A percentile compares a stretch with the other conserved stretches of the same genome.
These are phyloP conservation scores for Mycena maculata DNA, from an alignment of 768 basidiomycete genomes.

Conservation along the genomic window DNA sequence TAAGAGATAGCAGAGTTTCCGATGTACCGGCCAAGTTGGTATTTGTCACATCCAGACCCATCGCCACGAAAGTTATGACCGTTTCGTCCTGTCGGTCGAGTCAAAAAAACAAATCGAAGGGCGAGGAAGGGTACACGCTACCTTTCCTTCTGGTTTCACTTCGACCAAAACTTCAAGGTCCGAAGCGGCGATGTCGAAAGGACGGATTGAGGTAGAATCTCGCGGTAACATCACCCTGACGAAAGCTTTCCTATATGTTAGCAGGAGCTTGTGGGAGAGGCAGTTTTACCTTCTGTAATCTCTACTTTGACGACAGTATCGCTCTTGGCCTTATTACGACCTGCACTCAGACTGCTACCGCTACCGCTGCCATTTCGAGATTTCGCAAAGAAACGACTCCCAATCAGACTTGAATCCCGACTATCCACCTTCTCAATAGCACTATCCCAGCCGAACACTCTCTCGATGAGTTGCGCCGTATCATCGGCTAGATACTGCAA, in stretches of 20 bases:
- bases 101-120: conserved; percentile 5
- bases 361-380: conserved; percentile 60
- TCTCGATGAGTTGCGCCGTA: conserved; percentile 75
- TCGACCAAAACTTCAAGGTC: conserved; percentile 75
- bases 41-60: conserved; percentile 71
- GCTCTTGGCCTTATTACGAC: conserved; percentile 39
- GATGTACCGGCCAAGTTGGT: conserved; percentile 48
- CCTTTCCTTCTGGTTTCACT: conserved; percentile 78
- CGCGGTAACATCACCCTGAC: conserved; percentile 40
- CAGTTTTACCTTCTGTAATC: conserved; percentile 55
- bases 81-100: conserved; percentile 76
- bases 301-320: conserved; percentile 64
- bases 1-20: conserved; percentile 63
- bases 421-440: conserved; percentile 52
- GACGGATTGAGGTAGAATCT: conserved; percentile 42
- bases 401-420: conserved; percentile 75
- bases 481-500: conserved; percentile 94
- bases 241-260: conserved; percentile 33
- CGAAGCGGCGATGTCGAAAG: conserved; percentile 69
- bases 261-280: not conserved
- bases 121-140: conserved; percentile 43
- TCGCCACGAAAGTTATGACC: conserved; percentile 68
- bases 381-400: conserved; percentile 80
- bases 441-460: conserved; percentile 43
- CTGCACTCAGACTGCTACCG: conserved; percentile 50